Conservation (phyloP, 179 eudicot species). For the Camellia oleifera region DNA sequence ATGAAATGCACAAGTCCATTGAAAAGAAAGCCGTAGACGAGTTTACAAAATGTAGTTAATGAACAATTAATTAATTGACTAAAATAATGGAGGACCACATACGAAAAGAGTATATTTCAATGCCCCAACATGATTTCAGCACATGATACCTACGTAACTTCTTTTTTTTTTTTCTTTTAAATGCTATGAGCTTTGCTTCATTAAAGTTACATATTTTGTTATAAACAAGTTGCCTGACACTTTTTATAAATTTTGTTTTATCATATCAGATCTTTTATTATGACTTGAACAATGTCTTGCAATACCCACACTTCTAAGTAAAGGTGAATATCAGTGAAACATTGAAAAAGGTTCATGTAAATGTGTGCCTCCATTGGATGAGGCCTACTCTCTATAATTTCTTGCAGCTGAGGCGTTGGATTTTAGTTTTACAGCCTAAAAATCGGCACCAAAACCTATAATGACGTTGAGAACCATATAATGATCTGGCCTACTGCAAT, state of each 20-base stretch:
- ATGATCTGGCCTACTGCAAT: not conserved
- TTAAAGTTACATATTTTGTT: not conserved
- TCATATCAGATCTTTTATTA: too few relatives aligned
- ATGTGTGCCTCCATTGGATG: not conserved
- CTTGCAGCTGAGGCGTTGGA: not conserved
- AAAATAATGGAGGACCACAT: not conserved
- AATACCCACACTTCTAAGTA: not conserved
- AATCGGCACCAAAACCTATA: not conserved
- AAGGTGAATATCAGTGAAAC: not conserved
- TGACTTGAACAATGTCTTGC: not conserved
- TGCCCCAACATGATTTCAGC: not conserved
- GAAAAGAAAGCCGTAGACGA: not conserved
- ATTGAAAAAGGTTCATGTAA: too few relatives aligned
- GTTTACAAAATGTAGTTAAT: not conserved
- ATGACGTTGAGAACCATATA: not conserved
- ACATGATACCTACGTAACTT: not conserved
- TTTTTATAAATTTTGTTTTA: not conserved
- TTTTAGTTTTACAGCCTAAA: not conserved
- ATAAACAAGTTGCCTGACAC: not conserved
- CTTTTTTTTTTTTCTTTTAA: too few relatives aligned
- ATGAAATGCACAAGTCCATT: constrained; percentile 6
- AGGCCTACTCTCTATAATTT: not conserved
- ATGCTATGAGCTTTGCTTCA: not conserved
- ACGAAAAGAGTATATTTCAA: not conserved
- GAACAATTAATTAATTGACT: not conserved